phyloP scores from a whole-genome alignment of 1,284 basidiomycete species.

The Naganishia albida region DNA sequence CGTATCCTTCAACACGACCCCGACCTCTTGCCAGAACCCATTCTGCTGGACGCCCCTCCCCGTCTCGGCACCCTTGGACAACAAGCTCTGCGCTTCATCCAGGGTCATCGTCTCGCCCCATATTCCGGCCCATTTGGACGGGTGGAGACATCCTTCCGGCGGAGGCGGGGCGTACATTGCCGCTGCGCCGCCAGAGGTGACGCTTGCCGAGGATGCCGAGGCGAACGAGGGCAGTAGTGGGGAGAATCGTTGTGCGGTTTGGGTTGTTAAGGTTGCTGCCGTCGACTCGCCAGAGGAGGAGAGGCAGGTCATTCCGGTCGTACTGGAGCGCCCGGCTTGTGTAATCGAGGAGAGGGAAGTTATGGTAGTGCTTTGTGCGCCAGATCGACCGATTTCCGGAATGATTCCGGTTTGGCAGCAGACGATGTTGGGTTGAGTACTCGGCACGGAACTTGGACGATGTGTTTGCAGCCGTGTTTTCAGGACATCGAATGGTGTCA shows the following conservation, averaged over 20 bases:
- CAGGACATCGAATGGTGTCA: slow-evolving; percentile 56
- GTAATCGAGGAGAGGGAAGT: slow-evolving; percentile 8
- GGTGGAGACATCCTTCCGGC: slow-evolving; percentile 50
- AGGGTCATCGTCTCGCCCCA: slow-evolving; percentile 51
- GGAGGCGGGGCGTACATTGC: slow-evolving; percentile 35
- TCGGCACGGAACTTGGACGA: slow-evolving; percentile 43
- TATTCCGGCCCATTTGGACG: slow-evolving; percentile 53
- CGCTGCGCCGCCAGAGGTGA: slow-evolving; percentile 1
- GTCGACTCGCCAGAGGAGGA: slow-evolving; percentile 9
- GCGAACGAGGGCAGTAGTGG: slow-evolving; percentile 5
- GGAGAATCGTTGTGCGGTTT: slow-evolving; percentile 20
- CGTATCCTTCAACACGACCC: slow-evolving; percentile 73
- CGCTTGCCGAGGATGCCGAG: slow-evolving; percentile 6
- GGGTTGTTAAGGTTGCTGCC: background rate
- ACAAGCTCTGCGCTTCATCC: slow-evolving; percentile 34
- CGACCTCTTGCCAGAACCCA: slow-evolving; percentile 77
- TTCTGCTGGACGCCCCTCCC: slow-evolving; percentile 9
- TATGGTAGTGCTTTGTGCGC: slow-evolving; percentile 14
- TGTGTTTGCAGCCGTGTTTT: slow-evolving; percentile 55
- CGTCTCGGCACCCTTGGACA: slow-evolving; percentile 31
- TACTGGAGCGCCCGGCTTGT: slow-evolving; percentile 16
- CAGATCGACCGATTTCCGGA: slow-evolving; percentile 15
- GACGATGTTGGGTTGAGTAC: slow-evolving; percentile 13
- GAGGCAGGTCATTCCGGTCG: slow-evolving; percentile 14
- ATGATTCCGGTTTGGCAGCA: slow-evolving; percentile 29